phyloP scores from a whole-genome alignment of 2,329 filamentous ascomycete species.

The Fusarium temperatum region DNA sequence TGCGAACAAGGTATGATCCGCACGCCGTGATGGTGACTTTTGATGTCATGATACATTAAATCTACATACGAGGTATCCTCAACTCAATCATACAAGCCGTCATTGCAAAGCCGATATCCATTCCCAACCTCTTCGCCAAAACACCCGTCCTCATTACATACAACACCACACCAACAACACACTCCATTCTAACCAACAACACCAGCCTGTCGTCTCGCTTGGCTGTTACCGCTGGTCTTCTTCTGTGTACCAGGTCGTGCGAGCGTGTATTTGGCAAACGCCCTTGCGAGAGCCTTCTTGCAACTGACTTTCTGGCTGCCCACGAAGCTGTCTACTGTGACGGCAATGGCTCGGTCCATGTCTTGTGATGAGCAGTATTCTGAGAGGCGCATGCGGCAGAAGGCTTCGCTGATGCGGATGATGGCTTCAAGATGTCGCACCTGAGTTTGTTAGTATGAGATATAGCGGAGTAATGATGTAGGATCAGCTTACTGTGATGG shows the following conservation, averaged over 20 bases:
- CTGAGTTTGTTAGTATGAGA: conserved; percentile 56
- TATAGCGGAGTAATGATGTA: background rate
- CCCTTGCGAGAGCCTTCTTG: conserved; percentile 93
- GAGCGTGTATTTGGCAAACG: conserved; percentile 93
- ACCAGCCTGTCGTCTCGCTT: conserved; percentile 43
- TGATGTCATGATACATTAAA: conserved; percentile 29
- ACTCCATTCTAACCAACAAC: conserved; percentile 39
- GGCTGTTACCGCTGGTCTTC: conserved; percentile 33
- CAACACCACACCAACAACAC: background rate
- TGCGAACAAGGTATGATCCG: background rate
- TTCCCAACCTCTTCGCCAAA: conserved; percentile 28
- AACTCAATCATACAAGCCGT: conserved; percentile 23
- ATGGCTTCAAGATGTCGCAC: conserved; percentile 98
- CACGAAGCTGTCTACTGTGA: conserved; percentile 96
- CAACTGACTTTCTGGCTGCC: conserved; percentile 96
- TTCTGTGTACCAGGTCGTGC: conserved; percentile 56
- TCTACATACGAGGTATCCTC: conserved; percentile 20
- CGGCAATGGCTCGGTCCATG: conserved; percentile 96
- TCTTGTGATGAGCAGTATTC: conserved; percentile 92
- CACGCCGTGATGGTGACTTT: background rate
- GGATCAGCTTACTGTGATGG: conserved; percentile 83
- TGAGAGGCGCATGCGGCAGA: conserved; percentile 97
- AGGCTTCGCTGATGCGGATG: conserved; percentile 92
- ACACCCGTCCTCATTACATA: conserved; percentile 2
- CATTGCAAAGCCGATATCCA: conserved; percentile 22